Base-by-base conservation (phyloP, 2,329 filamentous ascomycete genomes). In the Cryphonectria nitschkei region DNA sequence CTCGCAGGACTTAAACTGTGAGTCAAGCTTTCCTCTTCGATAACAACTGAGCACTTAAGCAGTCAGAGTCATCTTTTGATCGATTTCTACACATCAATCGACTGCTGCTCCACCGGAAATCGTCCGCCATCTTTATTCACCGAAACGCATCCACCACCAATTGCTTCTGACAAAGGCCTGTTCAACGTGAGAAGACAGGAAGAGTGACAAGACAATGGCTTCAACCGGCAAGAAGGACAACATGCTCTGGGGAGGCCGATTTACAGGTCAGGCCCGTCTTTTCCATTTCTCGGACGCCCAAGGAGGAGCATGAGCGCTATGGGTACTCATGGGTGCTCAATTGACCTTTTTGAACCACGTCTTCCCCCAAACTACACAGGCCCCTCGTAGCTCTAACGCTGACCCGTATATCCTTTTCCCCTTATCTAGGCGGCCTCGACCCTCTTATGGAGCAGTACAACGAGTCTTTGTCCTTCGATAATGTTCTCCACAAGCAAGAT, bases 361-460 rank as follows among this genome's bases (percentile, higher is more conserved):
- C 32, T 37, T 13, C 0, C 46, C 29, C 22, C 46, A 50, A 22
- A 11, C 29, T 16, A 19, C 26, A 16, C 11, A 37, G 16, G 1
- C 46, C 13, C 34, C 19, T 29, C 4, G 14, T 3, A 43, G 13
- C 13, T 32, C 14, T 34, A 26, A 46, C 29, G 46, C 65, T 67
- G 37, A 67, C 64, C 26, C 6, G 6, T 14, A 50, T 68, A n/a
- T 68, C 22, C 13, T 63, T 22, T 16, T n/a, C 7, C 16, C n/a
- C 58, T 3, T 26, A 8, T 41, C 13, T 54, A 92, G 92, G 93
- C 84, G 92, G 88, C 76, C 89, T 95, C 75, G 93, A 97, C 82
- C 93, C 93, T 68, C 87, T 97, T 67, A 97, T 97, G 93, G 87
- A 90, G 73, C 86, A 92, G 75, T 97, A 95, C 85, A 97, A 97